Evolutionary conservation across 345 rosid genomes (phyloP).

Genomic region (Citropsis articulata): DNA sequence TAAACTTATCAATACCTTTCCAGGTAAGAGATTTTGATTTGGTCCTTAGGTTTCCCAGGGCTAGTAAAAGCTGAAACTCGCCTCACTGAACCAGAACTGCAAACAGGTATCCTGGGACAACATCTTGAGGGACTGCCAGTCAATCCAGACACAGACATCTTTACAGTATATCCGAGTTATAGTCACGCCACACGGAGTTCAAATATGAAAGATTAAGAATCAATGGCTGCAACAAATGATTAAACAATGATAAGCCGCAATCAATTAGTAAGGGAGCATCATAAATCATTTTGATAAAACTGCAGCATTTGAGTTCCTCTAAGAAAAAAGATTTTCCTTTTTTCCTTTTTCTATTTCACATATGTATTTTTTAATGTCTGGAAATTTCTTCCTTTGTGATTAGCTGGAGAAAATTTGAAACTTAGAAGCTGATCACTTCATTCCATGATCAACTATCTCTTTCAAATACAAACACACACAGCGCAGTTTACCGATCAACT

Average conservation of each 20-base stretch:
- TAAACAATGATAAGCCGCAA: neutral
- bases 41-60: conserved; percentile 25
- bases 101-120: conserved; percentile 36
- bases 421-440: neutral
- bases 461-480: too few relatives aligned
- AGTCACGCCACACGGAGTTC: neutral
- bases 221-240: conserved; percentile 2
- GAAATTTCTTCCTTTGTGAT: neutral
- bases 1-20: conserved; percentile 40
- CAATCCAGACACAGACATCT: conserved; percentile 66
- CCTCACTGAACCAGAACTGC: conserved; percentile 24
- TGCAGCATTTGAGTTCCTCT: neutral
- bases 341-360: too few relatives aligned
- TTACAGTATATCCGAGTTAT: conserved; percentile 5
- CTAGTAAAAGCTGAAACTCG: conserved; percentile 30
- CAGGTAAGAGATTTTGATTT: conserved; percentile 18
- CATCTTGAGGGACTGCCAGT: conserved; percentile 52
- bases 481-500: too few relatives aligned
- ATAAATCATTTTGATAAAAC: neutral
- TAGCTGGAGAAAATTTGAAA: neutral
- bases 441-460: neutral
- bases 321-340: neutral
- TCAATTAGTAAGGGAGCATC: neutral
- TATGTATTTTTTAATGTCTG: neutral
- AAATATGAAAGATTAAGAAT: neutral